Evolutionary conservation across 2,329 filamentous ascomycete species (phyloP).

Genomic region (Epichloe bromicola): DNA sequence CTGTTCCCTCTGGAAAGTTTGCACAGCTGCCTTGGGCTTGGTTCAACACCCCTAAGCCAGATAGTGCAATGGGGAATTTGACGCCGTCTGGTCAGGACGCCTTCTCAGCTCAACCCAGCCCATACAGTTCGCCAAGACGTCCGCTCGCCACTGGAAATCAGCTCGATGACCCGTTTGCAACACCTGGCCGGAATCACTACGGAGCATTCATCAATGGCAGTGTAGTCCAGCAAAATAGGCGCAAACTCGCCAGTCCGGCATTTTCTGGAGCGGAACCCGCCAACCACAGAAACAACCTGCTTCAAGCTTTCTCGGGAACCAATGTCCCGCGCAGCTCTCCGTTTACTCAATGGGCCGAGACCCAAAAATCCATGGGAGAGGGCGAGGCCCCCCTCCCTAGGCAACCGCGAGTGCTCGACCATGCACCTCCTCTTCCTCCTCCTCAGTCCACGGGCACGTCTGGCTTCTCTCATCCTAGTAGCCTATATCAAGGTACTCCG

Average conservation of each 20-base stretch:
- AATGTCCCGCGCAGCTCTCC: slow-evolving; percentile 17
- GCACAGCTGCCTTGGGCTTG: slow-evolving; percentile 37
- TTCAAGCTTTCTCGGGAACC: slow-evolving; percentile 21
- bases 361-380: slow-evolving; percentile 8
- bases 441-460: slow-evolving; percentile 18
- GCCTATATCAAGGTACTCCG: slow-evolving; percentile 36
- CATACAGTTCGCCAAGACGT: slow-evolving; percentile 12
- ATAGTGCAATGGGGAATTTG: slow-evolving; percentile 9
- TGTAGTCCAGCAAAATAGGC: slow-evolving; percentile 1
- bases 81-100: slow-evolving; percentile 12
- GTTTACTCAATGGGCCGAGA: slow-evolving; percentile 19
- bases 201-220: slow-evolving; percentile 1
- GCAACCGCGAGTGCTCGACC: slow-evolving; percentile 6
- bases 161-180: slow-evolving; percentile 21
- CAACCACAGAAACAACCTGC: slow-evolving; percentile 19
- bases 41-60: slow-evolving; percentile 27
- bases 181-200: slow-evolving; percentile 11
- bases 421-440: neutral
- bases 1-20: slow-evolving; percentile 19
- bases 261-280: slow-evolving; percentile 13
- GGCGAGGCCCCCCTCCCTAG: slow-evolving; percentile 12
- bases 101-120: slow-evolving; percentile 15
- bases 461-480: slow-evolving; percentile 36
- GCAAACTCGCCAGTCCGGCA: slow-evolving; percentile 2
- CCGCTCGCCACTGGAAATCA: slow-evolving; percentile 5